Evolutionary conservation across 2,329 filamentous ascomycete genomes (phyloP).

Genomic region (Neonectria punicea): DNA sequence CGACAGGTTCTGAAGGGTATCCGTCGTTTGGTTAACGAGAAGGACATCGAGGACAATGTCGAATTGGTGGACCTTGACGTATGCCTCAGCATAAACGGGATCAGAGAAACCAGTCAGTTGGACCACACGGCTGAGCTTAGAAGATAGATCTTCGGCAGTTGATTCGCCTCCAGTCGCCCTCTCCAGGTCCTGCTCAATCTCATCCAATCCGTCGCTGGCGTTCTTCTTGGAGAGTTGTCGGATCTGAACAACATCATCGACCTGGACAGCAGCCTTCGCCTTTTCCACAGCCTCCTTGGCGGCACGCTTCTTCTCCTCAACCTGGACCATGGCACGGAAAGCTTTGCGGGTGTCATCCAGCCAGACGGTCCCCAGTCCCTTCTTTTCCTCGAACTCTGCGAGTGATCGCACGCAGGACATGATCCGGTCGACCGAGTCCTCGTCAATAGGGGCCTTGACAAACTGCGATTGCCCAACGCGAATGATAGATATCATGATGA

Average conservation of each 20-base stretch:
- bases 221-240: slow-evolving; percentile 95
- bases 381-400: slow-evolving; percentile 88
- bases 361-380: slow-evolving; percentile 92
- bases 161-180: slow-evolving; percentile 93
- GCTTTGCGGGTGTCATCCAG: slow-evolving; percentile 94
- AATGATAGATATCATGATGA: slow-evolving; percentile 99
- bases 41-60: slow-evolving; percentile 97
- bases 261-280: slow-evolving; percentile 92
- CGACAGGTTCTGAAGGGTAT: slow-evolving; percentile 95
- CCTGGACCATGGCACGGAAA: slow-evolving; percentile 96
- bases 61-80: slow-evolving; percentile 98
- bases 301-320: slow-evolving; percentile 97
- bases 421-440: slow-evolving; percentile 97
- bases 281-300: slow-evolving; percentile 93
- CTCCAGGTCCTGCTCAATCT: slow-evolving; percentile 90
- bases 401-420: slow-evolving; percentile 97
- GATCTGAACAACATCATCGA: slow-evolving; percentile 94
- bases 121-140: slow-evolving; percentile 94
- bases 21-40: slow-evolving; percentile 95
- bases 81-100: slow-evolving; percentile 97
- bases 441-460: slow-evolving; percentile 95
- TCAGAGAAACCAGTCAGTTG: slow-evolving; percentile 99
- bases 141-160: slow-evolving; percentile 84
- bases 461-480: slow-evolving; percentile 99
- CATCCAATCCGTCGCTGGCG: slow-evolving; percentile 80